Percentiles rank a stretch among this genome's conserved stretches.
These are phyloP conservation scores for Penicillium pancosmium DNA, from an alignment of 495 filamentous ascomycete species.

Conservation along the genomic window DNA sequence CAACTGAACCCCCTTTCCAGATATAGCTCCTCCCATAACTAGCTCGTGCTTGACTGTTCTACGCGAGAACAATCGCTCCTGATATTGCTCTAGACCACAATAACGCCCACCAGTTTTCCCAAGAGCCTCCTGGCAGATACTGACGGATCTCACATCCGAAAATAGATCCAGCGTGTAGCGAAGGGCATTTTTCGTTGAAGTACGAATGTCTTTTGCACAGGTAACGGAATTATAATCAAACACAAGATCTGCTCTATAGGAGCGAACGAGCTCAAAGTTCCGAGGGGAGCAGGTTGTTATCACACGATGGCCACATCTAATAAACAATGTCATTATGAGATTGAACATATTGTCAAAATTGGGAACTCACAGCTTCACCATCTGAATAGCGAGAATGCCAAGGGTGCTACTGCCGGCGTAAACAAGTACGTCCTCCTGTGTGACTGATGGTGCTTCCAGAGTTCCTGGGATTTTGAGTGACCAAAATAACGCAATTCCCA, in stretches of 20 bases:
- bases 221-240: conserved; percentile 57
- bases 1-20: conserved; percentile 30
- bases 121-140: conserved; percentile 44
- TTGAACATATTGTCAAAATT: neutral
- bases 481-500: conserved; percentile 32
- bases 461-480: conserved; percentile 31
- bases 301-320: conserved; percentile 44
- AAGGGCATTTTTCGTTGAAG: conserved; percentile 39
- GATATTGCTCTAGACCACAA: conserved; percentile 39
- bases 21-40: conserved; percentile 33
- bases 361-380: conserved; percentile 37
- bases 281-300: conserved; percentile 58
- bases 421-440: conserved; percentile 37
- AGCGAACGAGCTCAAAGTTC: conserved; percentile 57
- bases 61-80: conserved; percentile 24
- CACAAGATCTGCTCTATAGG: conserved; percentile 51
- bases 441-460: conserved; percentile 25
- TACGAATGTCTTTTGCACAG: conserved; percentile 45
- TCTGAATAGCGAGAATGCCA: conserved; percentile 48
- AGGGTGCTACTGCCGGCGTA: conserved; percentile 50
- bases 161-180: conserved; percentile 46
- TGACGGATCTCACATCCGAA: conserved; percentile 34
- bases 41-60: conserved; percentile 33
- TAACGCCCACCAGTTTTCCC: conserved; percentile 48
- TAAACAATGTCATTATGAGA: neutral